These are phyloP conservation scores for Tricholoma flavovirens DNA, from an alignment of 768 basidiomycete genomes.

Conservation along the genomic window DNA sequence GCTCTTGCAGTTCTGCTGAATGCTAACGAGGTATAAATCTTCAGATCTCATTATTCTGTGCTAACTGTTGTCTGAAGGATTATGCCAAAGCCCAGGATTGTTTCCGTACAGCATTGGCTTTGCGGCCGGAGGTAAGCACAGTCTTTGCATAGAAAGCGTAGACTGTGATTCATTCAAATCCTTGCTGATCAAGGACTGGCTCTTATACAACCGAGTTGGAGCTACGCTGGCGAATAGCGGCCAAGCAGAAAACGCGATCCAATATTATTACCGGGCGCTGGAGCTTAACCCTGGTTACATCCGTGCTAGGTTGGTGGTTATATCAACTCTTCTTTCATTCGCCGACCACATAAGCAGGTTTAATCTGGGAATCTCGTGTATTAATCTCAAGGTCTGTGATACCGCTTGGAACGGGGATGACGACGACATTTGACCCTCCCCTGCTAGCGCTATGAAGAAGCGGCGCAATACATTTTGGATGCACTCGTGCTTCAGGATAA, in stretches of 20 bases:
- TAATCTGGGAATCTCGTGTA: constrained; percentile 89
- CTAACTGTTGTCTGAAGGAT: constrained; percentile 47
- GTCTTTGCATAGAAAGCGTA: neutral
- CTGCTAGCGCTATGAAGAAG: constrained; percentile 75
- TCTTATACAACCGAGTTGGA: constrained; percentile 89
- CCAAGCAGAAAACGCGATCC: constrained; percentile 69
- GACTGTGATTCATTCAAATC: constrained; percentile 1
- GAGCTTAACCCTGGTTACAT: constrained; percentile 88
- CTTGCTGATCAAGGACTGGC: constrained; percentile 61
- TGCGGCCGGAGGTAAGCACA: constrained; percentile 72
- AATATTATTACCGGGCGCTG: constrained; percentile 82
- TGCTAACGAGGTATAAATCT: constrained; percentile 66
- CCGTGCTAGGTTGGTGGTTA: constrained; percentile 60
- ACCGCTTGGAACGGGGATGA: constrained; percentile 2
- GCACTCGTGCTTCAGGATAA: constrained; percentile 86
- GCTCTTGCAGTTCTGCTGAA: constrained; percentile 92
- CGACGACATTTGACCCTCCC: neutral
- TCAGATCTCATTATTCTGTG: constrained; percentile 1
- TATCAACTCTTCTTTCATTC: neutral
- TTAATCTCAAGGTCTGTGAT: constrained; percentile 68
- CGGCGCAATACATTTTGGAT: constrained; percentile 80
- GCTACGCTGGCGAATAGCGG: constrained; percentile 93
- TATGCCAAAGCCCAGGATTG: constrained; percentile 92
- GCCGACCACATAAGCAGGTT: constrained; percentile 48
- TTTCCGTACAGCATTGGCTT: constrained; percentile 81